Evolutionary conservation across 805 yeast genomes (phyloP).

Genomic region (Lipomyces starkeyi): DNA sequence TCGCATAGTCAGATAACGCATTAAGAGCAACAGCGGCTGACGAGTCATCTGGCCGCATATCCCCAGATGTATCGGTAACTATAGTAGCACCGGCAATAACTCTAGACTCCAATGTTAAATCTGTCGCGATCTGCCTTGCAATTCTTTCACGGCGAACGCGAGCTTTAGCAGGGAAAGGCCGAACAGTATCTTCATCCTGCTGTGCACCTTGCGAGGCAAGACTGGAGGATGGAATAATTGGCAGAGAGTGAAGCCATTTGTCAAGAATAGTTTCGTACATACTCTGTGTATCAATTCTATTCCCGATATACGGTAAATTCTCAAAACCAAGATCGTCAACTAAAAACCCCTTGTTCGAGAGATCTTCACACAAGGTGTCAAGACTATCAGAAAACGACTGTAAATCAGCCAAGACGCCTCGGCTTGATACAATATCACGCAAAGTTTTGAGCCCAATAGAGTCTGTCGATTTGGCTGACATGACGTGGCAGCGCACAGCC

Average conservation of each 20-base stretch:
- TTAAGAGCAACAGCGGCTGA: conserved; percentile 1
- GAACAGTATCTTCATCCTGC: conserved; percentile 15
- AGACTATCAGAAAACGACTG: conserved; percentile 2
- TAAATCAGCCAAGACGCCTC: conserved; percentile 19
- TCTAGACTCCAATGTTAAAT: conserved; percentile 31
- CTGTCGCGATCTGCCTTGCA: conserved; percentile 33
- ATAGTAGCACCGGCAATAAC: background rate
- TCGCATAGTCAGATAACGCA: conserved; percentile 7
- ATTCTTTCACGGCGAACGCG: conserved; percentile 33
- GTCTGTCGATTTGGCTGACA: too few relatives aligned
- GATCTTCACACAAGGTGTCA: background rate
- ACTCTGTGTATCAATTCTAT: conserved; percentile 21
- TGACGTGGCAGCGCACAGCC: background rate
- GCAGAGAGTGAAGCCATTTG: conserved; percentile 42
- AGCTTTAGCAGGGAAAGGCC: conserved; percentile 36
- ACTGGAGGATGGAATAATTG: background rate
- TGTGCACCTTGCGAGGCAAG: background rate
- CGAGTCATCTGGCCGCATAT: conserved; percentile 4
- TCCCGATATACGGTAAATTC: conserved; percentile 5
- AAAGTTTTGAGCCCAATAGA: background rate
- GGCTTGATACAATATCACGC: conserved; percentile 7
- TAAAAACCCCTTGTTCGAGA: conserved; percentile 18
- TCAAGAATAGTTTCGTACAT: conserved; percentile 31
- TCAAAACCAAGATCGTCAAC: conserved; percentile 17
- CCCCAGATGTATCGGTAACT: background rate